Percentiles rank a stretch among this genome's conserved stretches.
Evolutionary conservation across 2,329 filamentous ascomycete species (phyloP).

Genomic region (Didymella segeticola): DNA sequence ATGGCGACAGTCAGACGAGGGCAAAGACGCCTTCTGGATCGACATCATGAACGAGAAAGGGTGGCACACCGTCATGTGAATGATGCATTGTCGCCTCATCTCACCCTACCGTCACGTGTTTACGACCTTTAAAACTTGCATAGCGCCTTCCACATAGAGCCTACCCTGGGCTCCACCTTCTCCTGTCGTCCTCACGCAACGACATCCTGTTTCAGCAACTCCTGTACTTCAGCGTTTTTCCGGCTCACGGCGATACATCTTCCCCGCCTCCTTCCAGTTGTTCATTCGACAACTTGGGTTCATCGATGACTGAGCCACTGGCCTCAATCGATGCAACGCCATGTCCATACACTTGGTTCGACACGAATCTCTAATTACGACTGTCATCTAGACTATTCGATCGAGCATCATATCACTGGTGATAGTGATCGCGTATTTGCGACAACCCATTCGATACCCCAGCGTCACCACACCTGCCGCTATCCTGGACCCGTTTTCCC

Average conservation of each 20-base stretch:
- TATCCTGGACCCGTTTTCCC: slow-evolving; percentile 13
- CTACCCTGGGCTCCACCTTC: neutral
- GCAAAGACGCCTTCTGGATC: slow-evolving; percentile 61
- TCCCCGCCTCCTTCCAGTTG: slow-evolving; percentile 14
- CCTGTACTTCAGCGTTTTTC: slow-evolving; percentile 17
- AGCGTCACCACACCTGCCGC: slow-evolving; percentile 4
- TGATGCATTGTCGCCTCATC: slow-evolving; percentile 7
- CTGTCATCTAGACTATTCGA: slow-evolving; percentile 19
- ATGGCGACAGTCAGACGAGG: slow-evolving; percentile 60
- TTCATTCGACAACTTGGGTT: slow-evolving; percentile 7
- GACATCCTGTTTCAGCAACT: slow-evolving; percentile 11
- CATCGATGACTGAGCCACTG: slow-evolving; percentile 21
- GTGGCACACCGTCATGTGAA: slow-evolving; percentile 64
- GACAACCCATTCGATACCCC: slow-evolving; percentile 10
- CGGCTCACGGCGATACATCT: slow-evolving; percentile 18
- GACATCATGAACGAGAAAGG: slow-evolving; percentile 64
- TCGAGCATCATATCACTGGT: slow-evolving; percentile 24
- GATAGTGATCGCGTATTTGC: slow-evolving; percentile 19
- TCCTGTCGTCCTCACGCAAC: slow-evolving; percentile 2
- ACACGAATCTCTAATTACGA: slow-evolving; percentile 18
- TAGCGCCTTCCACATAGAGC: slow-evolving; percentile 9
- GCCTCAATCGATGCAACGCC: slow-evolving; percentile 17
- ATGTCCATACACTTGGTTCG: slow-evolving; percentile 16
- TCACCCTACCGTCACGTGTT: neutral
- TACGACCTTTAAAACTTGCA: slow-evolving; percentile 11